Conservation (phyloP, 1,139 yeast genomes). For the Lodderomyces pseudojiufengensis region DNA sequence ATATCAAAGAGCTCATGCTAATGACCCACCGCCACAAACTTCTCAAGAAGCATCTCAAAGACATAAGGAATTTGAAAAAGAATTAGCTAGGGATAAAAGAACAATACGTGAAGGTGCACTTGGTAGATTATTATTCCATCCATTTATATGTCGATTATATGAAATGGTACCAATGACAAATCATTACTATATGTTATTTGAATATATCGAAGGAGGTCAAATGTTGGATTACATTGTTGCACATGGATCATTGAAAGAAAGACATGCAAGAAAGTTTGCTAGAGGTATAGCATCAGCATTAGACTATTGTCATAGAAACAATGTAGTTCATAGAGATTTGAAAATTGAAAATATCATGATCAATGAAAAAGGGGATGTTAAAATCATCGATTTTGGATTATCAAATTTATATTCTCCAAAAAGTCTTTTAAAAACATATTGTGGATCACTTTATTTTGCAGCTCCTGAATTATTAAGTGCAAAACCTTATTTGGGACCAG, state of each 20-base stretch:
- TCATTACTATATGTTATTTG: slow-evolving; percentile 95
- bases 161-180: slow-evolving; percentile 97
- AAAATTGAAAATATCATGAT: slow-evolving; percentile 97
- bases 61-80: slow-evolving; percentile 77
- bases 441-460: slow-evolving; percentile 97
- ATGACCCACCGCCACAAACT: slow-evolving; percentile 59
- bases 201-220: slow-evolving; percentile 96
- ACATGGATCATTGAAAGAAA: slow-evolving; percentile 91
- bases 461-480: slow-evolving; percentile 96
- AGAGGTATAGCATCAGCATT: slow-evolving; percentile 95
- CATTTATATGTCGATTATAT: slow-evolving; percentile 84
- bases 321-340: slow-evolving; percentile 93
- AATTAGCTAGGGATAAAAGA: slow-evolving; percentile 85
- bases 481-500: slow-evolving; percentile 91
- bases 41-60: slow-evolving; percentile 57
- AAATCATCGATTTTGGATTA: slow-evolving; percentile 93
- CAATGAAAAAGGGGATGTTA: slow-evolving; percentile 88
- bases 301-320: slow-evolving; percentile 88
- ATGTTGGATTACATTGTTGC: slow-evolving; percentile 96
- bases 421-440: slow-evolving; percentile 79
- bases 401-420: slow-evolving; percentile 79
- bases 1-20: slow-evolving; percentile 72
- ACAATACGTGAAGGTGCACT: slow-evolving; percentile 94
- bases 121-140: slow-evolving; percentile 86
- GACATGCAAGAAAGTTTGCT: slow-evolving; percentile 92